phyloP scores from a whole-genome alignment of 2,329 filamentous ascomycete species.

The Pyricularia grisea region DNA sequence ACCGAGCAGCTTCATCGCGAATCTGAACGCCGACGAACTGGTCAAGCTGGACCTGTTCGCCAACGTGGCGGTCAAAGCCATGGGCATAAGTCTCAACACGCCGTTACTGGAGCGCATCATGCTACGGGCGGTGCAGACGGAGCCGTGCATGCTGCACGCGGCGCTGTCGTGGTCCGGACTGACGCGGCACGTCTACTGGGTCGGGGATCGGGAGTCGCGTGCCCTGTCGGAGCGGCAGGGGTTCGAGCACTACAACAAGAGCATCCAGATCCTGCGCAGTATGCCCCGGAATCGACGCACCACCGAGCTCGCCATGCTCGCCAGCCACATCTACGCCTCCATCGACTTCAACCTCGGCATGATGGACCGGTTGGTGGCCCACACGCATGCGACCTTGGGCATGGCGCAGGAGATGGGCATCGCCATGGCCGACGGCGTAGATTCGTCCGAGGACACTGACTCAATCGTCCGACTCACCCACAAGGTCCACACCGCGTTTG shows the following conservation, averaged over 20 bases:
- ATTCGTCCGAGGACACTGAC: background rate
- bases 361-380: background rate
- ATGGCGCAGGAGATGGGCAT: background rate
- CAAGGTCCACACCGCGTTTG: background rate
- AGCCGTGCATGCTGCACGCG: background rate
- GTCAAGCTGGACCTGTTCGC: background rate
- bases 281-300: background rate
- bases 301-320: background rate
- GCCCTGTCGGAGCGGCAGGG: background rate
- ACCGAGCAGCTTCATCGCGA: background rate
- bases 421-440: background rate
- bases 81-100: background rate
- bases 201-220: background rate
- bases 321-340: background rate
- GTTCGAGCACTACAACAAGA: background rate
- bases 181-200: background rate
- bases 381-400: background rate
- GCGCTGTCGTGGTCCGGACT: background rate
- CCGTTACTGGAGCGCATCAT: background rate
- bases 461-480: background rate
- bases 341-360: background rate
- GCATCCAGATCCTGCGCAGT: background rate
- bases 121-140: background rate
- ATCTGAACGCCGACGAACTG: background rate
- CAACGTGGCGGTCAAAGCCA: background rate